Percentiles rank a stretch among this genome's conserved stretches.
Conservation (phyloP, 2,329 filamentous ascomycete species). For the Aspergillus sp. region DNA sequence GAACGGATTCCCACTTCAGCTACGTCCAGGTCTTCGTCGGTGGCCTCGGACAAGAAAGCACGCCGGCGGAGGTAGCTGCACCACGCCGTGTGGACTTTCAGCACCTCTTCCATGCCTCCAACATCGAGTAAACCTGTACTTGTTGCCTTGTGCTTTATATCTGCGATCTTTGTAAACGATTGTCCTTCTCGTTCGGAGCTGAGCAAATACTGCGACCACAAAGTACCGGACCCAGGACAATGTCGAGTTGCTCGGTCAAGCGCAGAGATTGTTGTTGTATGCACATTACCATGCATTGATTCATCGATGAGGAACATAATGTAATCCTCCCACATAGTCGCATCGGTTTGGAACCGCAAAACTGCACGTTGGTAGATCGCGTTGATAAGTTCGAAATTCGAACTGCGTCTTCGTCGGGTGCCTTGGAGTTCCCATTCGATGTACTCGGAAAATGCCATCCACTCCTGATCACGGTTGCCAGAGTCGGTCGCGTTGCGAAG, state of each 20-base stretch:
- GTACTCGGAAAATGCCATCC: conserved; percentile 63
- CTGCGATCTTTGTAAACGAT: conserved; percentile 77
- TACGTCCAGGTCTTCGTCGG: conserved; percentile 81
- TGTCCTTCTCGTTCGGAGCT: conserved; percentile 76
- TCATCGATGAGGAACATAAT: conserved; percentile 67
- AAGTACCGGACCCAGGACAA: conserved; percentile 85
- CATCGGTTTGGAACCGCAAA: conserved; percentile 69
- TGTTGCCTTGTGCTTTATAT: conserved; percentile 89
- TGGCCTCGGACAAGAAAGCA: conserved; percentile 71
- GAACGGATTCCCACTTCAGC: conserved; percentile 86
- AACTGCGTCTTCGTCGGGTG: conserved; percentile 56
- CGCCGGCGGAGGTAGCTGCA: conserved; percentile 88
- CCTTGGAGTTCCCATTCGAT: conserved; percentile 79
- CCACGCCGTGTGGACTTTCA: conserved; percentile 92
- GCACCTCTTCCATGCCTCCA: conserved; percentile 80
- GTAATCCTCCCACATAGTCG: conserved; percentile 80
- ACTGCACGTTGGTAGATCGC: conserved; percentile 77
- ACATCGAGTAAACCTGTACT: conserved; percentile 81
- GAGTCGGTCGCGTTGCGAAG: conserved; percentile 52
- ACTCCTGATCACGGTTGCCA: conserved; percentile 55
- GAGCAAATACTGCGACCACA: conserved; percentile 89
- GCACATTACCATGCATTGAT: conserved; percentile 48
- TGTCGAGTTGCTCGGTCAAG: conserved; percentile 82
- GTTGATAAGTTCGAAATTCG: conserved; percentile 56
- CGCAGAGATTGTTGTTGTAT: conserved; percentile 62